These are phyloP conservation scores for Eutypella sp. DNA, from an alignment of 2,329 filamentous ascomycete genomes.

Conservation along the genomic window DNA sequence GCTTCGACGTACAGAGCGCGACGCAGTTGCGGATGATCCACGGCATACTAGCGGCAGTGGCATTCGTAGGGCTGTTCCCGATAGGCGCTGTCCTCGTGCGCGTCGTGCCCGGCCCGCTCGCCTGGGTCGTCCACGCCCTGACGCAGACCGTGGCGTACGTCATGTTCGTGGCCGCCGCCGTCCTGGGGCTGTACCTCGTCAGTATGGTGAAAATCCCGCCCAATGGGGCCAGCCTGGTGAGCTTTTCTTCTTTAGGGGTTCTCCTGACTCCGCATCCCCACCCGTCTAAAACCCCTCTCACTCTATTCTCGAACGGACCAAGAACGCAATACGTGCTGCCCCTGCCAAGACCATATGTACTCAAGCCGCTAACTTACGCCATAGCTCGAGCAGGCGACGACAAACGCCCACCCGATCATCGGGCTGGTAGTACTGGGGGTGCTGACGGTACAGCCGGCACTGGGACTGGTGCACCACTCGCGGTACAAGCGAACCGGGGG, in stretches of 20 bases:
- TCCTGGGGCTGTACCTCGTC: conserved; percentile 38
- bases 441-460: conserved; percentile 36
- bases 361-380: neutral
- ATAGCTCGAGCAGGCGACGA: conserved; percentile 25
- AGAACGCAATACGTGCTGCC: neutral
- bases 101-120: conserved; percentile 29
- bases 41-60: conserved; percentile 35
- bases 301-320: neutral
- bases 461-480: conserved; percentile 38
- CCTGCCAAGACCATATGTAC: neutral
- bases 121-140: conserved; percentile 34
- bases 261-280: neutral
- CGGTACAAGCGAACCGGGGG: conserved; percentile 31
- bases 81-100: conserved; percentile 39
- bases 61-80: conserved; percentile 40
- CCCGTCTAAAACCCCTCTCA: neutral
- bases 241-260: conserved; percentile 7
- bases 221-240: conserved; percentile 26
- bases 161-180: conserved; percentile 35
- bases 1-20: conserved; percentile 24
- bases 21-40: conserved; percentile 31
- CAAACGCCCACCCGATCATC: conserved; percentile 41
- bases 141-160: conserved; percentile 33
- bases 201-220: conserved; percentile 27
- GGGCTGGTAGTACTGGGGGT: conserved; percentile 36